Evolutionary conservation across 169 alveolate species (phyloP).

Genomic region (Cryptosporidium ubiquitum): DNA sequence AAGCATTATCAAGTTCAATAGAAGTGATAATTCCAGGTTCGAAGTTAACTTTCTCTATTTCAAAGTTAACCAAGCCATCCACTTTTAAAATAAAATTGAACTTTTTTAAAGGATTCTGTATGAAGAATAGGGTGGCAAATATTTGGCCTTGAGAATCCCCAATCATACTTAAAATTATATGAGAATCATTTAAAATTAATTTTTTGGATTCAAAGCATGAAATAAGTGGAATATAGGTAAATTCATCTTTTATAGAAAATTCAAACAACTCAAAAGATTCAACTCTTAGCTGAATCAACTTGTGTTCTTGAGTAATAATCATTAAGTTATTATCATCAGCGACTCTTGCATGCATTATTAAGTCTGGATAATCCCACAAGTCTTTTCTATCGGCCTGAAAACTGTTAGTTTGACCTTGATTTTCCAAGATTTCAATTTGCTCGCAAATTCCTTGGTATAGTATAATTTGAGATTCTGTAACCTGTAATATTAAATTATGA

Average conservation of each 20-base stretch:
- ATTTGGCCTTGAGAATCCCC: conserved; percentile 17
- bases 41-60: background rate
- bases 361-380: conserved; percentile 4
- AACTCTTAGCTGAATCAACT: background rate
- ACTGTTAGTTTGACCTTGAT: background rate
- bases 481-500: conserved; percentile 11
- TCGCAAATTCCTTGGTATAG: background rate
- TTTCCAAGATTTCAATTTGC: background rate
- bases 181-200: background rate
- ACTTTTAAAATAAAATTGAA: background rate
- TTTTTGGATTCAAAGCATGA: conserved; percentile 40
- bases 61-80: background rate
- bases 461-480: conserved; percentile 23
- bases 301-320: conserved; percentile 19
- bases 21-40: conserved; percentile 24
- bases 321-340: conserved; percentile 9
- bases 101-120: background rate
- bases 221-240: background rate
- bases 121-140: background rate
- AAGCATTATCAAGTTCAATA: background rate
- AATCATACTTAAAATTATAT: background rate
- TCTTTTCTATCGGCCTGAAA: background rate
- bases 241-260: background rate
- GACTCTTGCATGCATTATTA: background rate
- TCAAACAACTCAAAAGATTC: background rate